Percentiles rank a stretch among this genome's conserved stretches.
phyloP scores from a whole-genome alignment of 768 basidiomycete species.

The Mrakia blollopis region DNA sequence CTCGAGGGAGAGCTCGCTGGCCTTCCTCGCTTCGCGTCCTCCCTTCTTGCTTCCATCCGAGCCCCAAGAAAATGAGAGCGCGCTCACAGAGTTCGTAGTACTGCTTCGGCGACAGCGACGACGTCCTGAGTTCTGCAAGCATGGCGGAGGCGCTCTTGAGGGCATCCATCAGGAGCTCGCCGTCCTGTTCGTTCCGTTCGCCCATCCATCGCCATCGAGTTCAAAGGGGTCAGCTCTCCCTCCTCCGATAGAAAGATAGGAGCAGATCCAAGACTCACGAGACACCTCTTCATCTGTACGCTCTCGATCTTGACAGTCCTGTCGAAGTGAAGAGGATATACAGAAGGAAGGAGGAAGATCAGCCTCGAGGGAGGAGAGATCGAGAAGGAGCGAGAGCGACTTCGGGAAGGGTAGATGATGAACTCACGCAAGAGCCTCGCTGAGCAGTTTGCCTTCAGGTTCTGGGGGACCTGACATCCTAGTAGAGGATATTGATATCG shows the following conservation, averaged over 20 bases:
- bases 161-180: conserved; percentile 97
- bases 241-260: background rate
- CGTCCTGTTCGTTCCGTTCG: conserved; percentile 55
- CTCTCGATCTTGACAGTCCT: conserved; percentile 54
- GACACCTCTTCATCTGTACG: conserved; percentile 88
- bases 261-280: conserved; percentile 63
- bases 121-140: conserved; percentile 92
- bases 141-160: conserved; percentile 94
- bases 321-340: background rate
- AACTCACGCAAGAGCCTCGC: conserved; percentile 40
- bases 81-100: conserved; percentile 93
- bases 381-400: background rate
- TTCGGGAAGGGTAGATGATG: background rate
- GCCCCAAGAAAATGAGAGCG: background rate
- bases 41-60: background rate
- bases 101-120: conserved; percentile 81
- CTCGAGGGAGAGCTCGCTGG: background rate
- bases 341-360: background rate
- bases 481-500: background rate
- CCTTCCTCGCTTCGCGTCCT: background rate
- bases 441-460: conserved; percentile 41
- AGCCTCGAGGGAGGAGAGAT: background rate
- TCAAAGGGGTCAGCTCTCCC: conserved; percentile 22
- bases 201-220: conserved; percentile 19
- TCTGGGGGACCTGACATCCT: conserved; percentile 16